A percentile compares a stretch with the other conserved stretches of the same genome.
Conservation (phyloP, 2,329 filamentous ascomycete genomes). For the Verticillium isaacii region DNA sequence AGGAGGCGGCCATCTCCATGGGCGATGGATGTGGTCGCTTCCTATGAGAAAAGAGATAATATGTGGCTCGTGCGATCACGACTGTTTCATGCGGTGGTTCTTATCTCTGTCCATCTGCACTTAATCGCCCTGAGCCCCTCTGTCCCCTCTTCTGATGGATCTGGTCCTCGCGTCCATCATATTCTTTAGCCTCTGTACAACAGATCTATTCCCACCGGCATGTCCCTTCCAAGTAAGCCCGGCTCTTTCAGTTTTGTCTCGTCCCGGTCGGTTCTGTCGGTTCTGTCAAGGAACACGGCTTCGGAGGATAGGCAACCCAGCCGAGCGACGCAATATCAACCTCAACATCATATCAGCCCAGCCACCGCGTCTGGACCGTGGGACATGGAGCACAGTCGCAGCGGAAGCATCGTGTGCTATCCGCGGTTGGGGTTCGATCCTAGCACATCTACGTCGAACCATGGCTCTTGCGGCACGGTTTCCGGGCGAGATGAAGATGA, state of each 20-base stretch:
- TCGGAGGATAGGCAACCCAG: conserved; percentile 5
- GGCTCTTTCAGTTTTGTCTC: neutral
- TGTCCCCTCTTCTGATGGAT: neutral
- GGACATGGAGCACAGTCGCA: neutral
- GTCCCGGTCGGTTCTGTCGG: neutral
- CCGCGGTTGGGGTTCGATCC: conserved; percentile 5
- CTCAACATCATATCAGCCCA: neutral
- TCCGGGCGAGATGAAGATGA: conserved; percentile 51
- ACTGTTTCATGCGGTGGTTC: too few relatives aligned
- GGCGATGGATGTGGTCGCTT: too few relatives aligned
- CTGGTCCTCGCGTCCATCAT: neutral
- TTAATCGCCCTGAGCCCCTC: neutral
- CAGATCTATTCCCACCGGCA: neutral
- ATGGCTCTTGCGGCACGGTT: conserved; percentile 25
- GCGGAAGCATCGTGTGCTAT: conserved; percentile 2
- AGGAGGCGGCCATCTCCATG: too few relatives aligned
- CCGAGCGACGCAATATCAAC: conserved; percentile 13
- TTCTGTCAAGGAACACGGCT: neutral
- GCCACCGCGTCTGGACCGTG: neutral
- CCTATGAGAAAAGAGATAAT: too few relatives aligned
- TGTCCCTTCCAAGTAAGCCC: neutral
- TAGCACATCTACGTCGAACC: conserved; percentile 6
- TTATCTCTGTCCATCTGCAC: neutral
- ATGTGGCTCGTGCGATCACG: too few relatives aligned
- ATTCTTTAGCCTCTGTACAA: neutral